These are phyloP conservation scores for Tritrichomonas foetus DNA, from an alignment of 208 protist genomes.

Conservation along the genomic window DNA sequence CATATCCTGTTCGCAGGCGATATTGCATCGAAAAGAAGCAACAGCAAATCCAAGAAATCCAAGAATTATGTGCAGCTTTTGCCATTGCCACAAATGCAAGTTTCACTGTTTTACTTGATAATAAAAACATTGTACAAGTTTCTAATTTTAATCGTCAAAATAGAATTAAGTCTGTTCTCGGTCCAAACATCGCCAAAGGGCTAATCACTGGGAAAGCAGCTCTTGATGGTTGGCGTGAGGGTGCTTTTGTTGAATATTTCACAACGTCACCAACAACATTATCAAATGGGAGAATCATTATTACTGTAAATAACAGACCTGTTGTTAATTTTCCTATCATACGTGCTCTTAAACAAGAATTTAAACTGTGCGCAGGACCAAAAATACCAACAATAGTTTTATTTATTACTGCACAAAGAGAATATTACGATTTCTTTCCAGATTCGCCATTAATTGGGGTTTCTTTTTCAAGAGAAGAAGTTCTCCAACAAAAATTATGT, in stretches of 20 bases:
- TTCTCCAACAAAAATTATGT: neutral
- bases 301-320: neutral
- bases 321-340: neutral
- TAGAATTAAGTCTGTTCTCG: neutral
- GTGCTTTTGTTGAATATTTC: neutral
- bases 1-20: neutral
- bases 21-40: neutral
- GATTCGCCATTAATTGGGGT: neutral
- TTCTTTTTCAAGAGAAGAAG: neutral
- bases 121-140: neutral
- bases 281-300: neutral
- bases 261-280: neutral
- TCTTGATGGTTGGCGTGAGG: neutral
- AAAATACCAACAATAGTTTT: neutral
- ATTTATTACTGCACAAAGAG: neutral
- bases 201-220: neutral
- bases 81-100: neutral
- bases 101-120: neutral
- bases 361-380: neutral
- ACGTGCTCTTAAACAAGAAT: neutral
- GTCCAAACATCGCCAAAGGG: neutral
- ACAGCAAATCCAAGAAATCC: neutral
- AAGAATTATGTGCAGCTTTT: neutral
- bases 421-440: neutral
- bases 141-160: neutral